Evolutionary conservation across 2,329 filamentous ascomycete species (phyloP).

Genomic region (Neofusicoccum kwambonambiense): DNA sequence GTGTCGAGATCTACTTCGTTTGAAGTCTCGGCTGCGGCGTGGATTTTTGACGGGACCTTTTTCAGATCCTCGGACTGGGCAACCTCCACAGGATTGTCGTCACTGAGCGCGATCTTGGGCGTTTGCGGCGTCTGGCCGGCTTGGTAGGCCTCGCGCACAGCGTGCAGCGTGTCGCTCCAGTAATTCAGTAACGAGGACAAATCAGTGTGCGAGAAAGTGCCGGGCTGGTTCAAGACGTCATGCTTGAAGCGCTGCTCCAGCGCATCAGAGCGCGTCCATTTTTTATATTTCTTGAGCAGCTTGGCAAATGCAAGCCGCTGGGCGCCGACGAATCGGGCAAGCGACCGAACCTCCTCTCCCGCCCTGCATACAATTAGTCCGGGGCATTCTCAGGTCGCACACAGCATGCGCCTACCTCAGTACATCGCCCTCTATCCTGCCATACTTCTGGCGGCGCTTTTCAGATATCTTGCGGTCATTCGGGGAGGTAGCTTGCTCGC

Average conservation of each 20-base stretch:
- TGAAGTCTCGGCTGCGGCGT: conserved; percentile 39
- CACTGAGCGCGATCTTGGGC: conserved; percentile 18
- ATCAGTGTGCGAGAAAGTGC: conserved; percentile 70
- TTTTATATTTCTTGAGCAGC: conserved; percentile 83
- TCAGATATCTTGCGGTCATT: conserved; percentile 36
- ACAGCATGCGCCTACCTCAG: conserved; percentile 35
- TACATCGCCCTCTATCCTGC: conserved; percentile 51
- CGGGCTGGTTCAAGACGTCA: conserved; percentile 63
- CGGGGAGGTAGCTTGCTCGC: conserved; percentile 15
- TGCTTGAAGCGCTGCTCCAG: conserved; percentile 66
- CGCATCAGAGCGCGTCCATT: conserved; percentile 74
- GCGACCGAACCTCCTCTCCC: conserved; percentile 67
- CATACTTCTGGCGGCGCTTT: conserved; percentile 50
- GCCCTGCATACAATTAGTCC: conserved; percentile 44
- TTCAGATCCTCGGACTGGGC: conserved; percentile 12
- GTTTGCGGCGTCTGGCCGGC: conserved; percentile 21
- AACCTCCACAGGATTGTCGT: neutral
- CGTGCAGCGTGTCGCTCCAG: conserved; percentile 48
- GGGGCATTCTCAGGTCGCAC: conserved; percentile 20
- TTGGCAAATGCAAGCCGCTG: conserved; percentile 78
- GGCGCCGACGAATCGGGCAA: conserved; percentile 70
- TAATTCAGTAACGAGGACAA: conserved; percentile 53
- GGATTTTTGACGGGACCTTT: conserved; percentile 30
- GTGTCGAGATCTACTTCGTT: conserved; percentile 51
- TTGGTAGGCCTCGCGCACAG: conserved; percentile 46